These are phyloP conservation scores for Fusarium aywerte DNA, from an alignment of 2,329 filamentous ascomycete genomes.

Conservation along the genomic window DNA sequence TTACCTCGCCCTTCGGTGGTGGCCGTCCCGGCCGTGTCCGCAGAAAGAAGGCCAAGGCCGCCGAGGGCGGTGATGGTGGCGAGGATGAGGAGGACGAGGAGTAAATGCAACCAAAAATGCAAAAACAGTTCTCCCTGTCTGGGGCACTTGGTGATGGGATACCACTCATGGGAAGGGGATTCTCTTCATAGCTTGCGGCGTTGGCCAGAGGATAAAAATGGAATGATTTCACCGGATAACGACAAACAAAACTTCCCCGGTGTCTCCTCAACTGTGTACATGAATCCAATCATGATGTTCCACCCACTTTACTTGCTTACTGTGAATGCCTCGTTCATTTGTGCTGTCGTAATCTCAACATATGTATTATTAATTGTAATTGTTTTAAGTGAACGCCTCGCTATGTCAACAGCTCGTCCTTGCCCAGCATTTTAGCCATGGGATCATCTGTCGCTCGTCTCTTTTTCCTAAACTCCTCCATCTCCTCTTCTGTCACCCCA, in stretches of 20 bases:
- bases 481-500: constrained; percentile 82
- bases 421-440: constrained; percentile 84
- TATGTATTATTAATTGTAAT: not conserved
- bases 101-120: constrained; percentile 58
- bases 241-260: constrained; percentile 40
- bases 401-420: constrained; percentile 64
- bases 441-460: constrained; percentile 80
- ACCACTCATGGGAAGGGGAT: constrained; percentile 54
- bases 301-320: constrained; percentile 10
- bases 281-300: constrained; percentile 38
- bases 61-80: constrained; percentile 82
- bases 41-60: constrained; percentile 99
- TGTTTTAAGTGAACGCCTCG: not conserved
- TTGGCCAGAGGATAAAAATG: constrained; percentile 61
- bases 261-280: constrained; percentile 42
- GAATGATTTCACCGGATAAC: constrained; percentile 54
- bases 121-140: constrained; percentile 48
- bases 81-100: constrained; percentile 89
- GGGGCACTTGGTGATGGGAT: constrained; percentile 49
- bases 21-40: constrained; percentile 96
- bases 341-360: not conserved
- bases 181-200: constrained; percentile 63
- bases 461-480: constrained; percentile 86
- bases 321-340: constrained; percentile 4
- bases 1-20: constrained; percentile 97